Evolutionary conservation across 2,329 filamentous ascomycete genomes (phyloP), one percentile per base, ranked within the genome.

Genomic region (Waltergamsia citrina): DNA sequence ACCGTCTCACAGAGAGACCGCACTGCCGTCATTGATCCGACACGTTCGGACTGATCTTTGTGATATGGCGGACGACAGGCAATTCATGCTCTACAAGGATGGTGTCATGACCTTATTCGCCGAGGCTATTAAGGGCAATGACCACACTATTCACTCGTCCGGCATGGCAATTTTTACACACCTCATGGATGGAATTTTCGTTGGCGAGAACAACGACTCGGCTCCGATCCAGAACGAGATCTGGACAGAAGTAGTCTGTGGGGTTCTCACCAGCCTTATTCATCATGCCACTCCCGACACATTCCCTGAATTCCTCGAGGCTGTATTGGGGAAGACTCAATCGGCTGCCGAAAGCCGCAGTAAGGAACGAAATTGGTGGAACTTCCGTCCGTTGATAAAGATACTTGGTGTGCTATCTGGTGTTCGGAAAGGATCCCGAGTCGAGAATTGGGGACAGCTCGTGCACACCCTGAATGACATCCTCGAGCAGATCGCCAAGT

Each of bases 101-200:
- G 92, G 90, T 36, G 58, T 95, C 29, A 95, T 94, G 85, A 84
- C 78, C 14, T 80, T 96, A 67, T 85, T 95, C 49, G 79, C 86
- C 4, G 90, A 96, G 56, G 80, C 88, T 7, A 70, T 75, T 45
- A 81, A 81, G 54, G 71, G 75, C 12, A 69, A 75, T 11, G 74
- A 76, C 3, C 48, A 67, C 32, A 67, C 63, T 2, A 57, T 81
- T 30, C 76, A 81, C 46, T 80, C 77, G 3, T 70, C 68, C 11
- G 75, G 71, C 3, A 54, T 69, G 3, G 62, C 68, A 7, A 63
- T 78, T 11, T 61, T 77, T 34, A 57, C 60, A 24, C 55, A 64
- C 2, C 56, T 82, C 5, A 49, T 79, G n/a, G 50, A 51, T 29
- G 17, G 25, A 6, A 15, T 28, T 14, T 7, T 23, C 9, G 23